phyloP scores from a whole-genome alignment of 169 alveolate species.

The Eimeria falciformis region DNA sequence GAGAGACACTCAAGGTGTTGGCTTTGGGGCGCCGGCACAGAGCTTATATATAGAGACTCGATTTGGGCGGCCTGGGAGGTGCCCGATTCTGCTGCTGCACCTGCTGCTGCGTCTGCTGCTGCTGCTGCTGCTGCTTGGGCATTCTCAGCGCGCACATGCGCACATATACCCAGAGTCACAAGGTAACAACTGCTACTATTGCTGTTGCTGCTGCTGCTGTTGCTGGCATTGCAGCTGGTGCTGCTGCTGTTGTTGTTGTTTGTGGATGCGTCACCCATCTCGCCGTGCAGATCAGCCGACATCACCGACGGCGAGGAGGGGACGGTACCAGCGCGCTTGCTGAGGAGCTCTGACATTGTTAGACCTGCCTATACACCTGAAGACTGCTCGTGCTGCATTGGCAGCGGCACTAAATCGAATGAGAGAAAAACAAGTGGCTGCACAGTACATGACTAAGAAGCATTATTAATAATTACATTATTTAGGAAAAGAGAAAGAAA shows the following conservation, averaged over 20 bases:
- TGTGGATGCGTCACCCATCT: neutral
- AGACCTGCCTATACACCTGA: too few relatives aligned
- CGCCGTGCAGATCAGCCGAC: neutral
- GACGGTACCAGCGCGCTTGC: too few relatives aligned
- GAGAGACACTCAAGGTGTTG: too few relatives aligned
- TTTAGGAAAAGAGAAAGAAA: neutral
- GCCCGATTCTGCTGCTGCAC: slow-evolving; percentile 35
- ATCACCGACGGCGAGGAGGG: neutral
- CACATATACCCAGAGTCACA: slow-evolving; percentile 54
- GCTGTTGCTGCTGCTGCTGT: neutral
- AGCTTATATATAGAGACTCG: slow-evolving; percentile 37
- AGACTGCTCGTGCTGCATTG: too few relatives aligned
- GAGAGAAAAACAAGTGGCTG: too few relatives aligned
- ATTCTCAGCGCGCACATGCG: slow-evolving; percentile 56
- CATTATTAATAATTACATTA: too few relatives aligned
- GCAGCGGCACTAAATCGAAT: too few relatives aligned
- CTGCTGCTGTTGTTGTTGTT: neutral
- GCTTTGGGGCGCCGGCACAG: slow-evolving; percentile 41
- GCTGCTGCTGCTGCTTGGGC: slow-evolving; percentile 59
- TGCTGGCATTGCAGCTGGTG: too few relatives aligned
- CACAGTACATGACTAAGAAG: too few relatives aligned
- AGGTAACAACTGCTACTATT: slow-evolving; percentile 52
- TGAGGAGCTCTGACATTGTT: too few relatives aligned
- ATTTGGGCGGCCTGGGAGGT: slow-evolving; percentile 14
- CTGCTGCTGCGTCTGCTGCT: slow-evolving; percentile 62